Conservation (phyloP, 768 basidiomycete species). For the Phylloporus arenicola region DNA sequence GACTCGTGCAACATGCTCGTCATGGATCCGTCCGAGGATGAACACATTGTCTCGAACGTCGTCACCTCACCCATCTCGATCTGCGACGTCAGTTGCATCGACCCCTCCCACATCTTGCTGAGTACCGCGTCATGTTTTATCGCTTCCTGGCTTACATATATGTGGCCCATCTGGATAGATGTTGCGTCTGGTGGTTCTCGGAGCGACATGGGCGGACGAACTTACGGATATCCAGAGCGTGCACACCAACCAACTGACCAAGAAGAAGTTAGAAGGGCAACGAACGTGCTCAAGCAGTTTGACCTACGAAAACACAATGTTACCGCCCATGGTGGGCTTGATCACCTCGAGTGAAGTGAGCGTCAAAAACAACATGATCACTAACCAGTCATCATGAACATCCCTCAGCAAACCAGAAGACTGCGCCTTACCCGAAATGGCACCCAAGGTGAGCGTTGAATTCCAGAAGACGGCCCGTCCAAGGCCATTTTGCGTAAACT, state of each 20-base stretch:
- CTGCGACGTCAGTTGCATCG: conserved; percentile 14
- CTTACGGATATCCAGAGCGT: conserved; percentile 18
- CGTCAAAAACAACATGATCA: conserved; percentile 15
- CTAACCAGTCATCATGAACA: conserved; percentile 2
- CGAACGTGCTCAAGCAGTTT: background rate
- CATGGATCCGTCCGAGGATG: background rate
- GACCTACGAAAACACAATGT: conserved; percentile 20
- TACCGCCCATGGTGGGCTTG: conserved; percentile 11
- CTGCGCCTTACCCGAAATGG: conserved; percentile 12
- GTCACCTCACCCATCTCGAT: conserved; percentile 9
- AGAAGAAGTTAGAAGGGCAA: background rate
- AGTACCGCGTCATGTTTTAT: background rate
- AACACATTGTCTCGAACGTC: background rate
- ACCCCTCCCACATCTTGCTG: conserved; percentile 2
- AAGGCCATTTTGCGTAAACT: conserved; percentile 1
- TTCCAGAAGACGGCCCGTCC: conserved; percentile 17
- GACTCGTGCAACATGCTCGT: background rate
- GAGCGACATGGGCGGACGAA: background rate
- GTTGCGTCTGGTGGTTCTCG: background rate
- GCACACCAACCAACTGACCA: conserved; percentile 17
- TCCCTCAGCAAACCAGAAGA: background rate
- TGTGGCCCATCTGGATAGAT: conserved; percentile 12
- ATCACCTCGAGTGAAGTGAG: conserved; percentile 12
- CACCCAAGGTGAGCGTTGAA: conserved; percentile 3
- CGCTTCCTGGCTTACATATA: conserved; percentile 13